Base-by-base conservation (phyloP, 768 basidiomycete species). In the Hygrocybe coccinea region DNA sequence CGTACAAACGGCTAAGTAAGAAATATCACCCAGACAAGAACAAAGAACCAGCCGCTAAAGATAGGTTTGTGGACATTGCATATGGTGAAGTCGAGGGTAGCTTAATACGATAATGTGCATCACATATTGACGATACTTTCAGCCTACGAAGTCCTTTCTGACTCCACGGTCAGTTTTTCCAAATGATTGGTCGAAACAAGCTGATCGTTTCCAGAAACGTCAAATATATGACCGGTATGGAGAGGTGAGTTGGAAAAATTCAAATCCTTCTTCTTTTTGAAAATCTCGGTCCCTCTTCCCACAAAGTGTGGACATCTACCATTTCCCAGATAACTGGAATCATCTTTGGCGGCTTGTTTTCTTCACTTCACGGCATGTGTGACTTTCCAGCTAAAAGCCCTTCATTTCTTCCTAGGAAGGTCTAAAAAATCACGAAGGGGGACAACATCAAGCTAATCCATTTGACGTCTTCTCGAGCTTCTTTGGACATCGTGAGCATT, bases 1-100 rank as follows among this genome's bases (percentile, higher is more conserved):
- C 94, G 2, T 97, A 97, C 74, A 93, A 93, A 70, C 85, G 83
- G 62, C 76, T 95, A 15, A 91, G 91, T 69, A 84, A 84, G 64
- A 91, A 86, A 72, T 92, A 81, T 54, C 95, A 98, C 65, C 95
- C 95, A 0, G 95, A 99, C 77, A 97, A 95, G 77, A 97, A 95
- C 71, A 87, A 86, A 64, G 89, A 89, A 14, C 80, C 85, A 53
- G 85, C 76, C 2, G 89, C 93, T 11, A 87, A 93, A 65, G 82
- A 82, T 54, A 87, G 79, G 66, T 98, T 98, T 68, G 91, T 97
- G 19, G 86, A 95, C 59, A 87, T 97, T 65, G 88, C 93, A 17
- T 84, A 87, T 64, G 93, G 94, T 94, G 64, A 59, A 81, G 68
- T 2, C 29, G 35, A 38, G 21, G 45, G 35, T 44, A 5, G 39